Conservation (phyloP, 495 filamentous ascomycete genomes). For the Neurospora hispaniola region DNA sequence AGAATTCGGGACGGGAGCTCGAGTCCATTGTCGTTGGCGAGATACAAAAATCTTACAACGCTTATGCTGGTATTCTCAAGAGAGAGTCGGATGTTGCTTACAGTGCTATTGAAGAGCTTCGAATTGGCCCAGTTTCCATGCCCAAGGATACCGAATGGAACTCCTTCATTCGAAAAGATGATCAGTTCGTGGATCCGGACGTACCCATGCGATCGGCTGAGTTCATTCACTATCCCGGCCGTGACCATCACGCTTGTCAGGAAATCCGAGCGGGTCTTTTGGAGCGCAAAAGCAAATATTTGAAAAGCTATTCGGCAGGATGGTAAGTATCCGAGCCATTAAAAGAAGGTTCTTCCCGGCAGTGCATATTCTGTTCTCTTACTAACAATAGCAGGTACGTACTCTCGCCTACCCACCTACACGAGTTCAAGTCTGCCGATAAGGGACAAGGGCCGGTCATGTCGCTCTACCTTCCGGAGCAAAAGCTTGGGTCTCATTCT, state of each 20-base stretch:
- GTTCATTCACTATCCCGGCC: conserved; percentile 88
- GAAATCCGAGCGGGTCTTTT: conserved; percentile 84
- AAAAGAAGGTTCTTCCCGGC: not conserved
- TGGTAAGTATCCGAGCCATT: conserved; percentile 51
- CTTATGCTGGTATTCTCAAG: conserved; percentile 79
- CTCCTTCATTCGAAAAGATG: conserved; percentile 68
- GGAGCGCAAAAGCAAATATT: conserved; percentile 96
- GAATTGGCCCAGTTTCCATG: conserved; percentile 75
- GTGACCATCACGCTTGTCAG: conserved; percentile 73
- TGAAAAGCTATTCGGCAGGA: conserved; percentile 95
- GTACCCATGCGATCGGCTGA: conserved; percentile 67
- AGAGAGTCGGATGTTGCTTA: conserved; percentile 77
- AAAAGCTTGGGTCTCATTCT: conserved; percentile 90
- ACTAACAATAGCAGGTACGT: conserved; percentile 68
- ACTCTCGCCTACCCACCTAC: conserved; percentile 87
- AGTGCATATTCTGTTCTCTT: not conserved
- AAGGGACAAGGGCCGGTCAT: conserved; percentile 66
- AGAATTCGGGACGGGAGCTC: conserved; percentile 86
- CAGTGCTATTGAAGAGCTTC: conserved; percentile 67
- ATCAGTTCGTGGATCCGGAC: conserved; percentile 79
- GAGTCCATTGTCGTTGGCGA: conserved; percentile 94
- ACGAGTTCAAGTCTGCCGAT: conserved; percentile 91
- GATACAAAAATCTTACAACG: conserved; percentile 94
- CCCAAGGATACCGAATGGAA: conserved; percentile 89
- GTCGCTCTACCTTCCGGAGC: conserved; percentile 89